Base-by-base conservation (phyloP, 2,329 filamentous ascomycete genomes). In the Graphiopsis chlorocephala region DNA sequence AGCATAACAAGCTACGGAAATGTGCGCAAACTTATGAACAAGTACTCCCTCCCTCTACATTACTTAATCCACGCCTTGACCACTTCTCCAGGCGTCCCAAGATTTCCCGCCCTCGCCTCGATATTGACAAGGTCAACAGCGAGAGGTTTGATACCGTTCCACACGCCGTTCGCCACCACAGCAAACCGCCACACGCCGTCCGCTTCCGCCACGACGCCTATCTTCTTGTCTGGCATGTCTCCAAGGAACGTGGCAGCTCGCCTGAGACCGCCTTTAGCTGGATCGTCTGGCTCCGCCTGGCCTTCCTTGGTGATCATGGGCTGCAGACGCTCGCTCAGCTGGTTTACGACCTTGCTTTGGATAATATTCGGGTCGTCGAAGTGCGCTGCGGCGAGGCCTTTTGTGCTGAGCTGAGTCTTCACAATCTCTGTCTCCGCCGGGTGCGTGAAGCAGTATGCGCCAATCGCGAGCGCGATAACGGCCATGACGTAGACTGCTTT, bases 391-490 rank as follows among this genome's bases (percentile, higher is more conserved):
- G 63, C 58, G n/a, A 65, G 42, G 33, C 63, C 63, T 29, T 50
- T 62, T 1, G 57, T 33, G 26, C 45, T 62, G 5, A 65, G 47
- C 42, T 65, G 63, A 3, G 38, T 42, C 20, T 61, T 62, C 10
- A 64, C 57, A 15, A 64, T 33, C n/a, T 64, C 63, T 4, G 63
- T 64, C 56, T 64, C 63, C 12, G 63, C 63, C 1, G 57, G 56
- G 31, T 61, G 63, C 12, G 63, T 61, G 57, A 61, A 64, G 29
- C 38, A 64, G 45, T 64, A 64, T n/a, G 63, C 63, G 47, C 57
- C 63, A 11, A 64, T 61, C 4, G 57, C 63, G 28, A 61, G 53
- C 12, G 48, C 28, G 29, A 64, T 61, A 28, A 64, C 63, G 3
- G 63, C 57, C 2, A 64, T 5, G 2, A 61, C 42, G 26, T 61